Evolutionary conservation across 257 asterid species (phyloP), one percentile per base, ranked within the genome.

Genomic region (Solanum gracilifrons): DNA sequence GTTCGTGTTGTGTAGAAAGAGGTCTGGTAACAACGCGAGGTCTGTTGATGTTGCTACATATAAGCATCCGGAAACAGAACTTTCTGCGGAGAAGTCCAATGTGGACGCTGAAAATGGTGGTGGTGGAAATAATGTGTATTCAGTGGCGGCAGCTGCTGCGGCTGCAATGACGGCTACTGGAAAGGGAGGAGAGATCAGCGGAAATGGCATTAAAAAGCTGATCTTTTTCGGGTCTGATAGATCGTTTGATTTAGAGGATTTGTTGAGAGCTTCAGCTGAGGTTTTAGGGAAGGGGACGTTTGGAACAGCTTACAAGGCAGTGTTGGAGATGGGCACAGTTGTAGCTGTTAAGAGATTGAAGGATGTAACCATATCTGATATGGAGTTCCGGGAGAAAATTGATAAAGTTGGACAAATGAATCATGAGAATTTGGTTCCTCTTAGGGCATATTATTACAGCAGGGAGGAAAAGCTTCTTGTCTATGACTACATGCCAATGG

Each of bases 1-100:
- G 89, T 91, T 94, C 15, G 33, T 95, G 21, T 41, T 94, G 82
- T 95, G 97, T 68, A 93, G 96, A 88, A 96, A 94, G 89, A 89
- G 95, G 88, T 90, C 89, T 64, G 94, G 94, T 43, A 93, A 60
- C 48, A 94, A 92, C 33, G 89, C 92, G 4, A 88, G 95, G 88
- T 91, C 98, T 1, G 93, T 89, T 9, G 97, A 91, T 79, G 89
- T 91, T 23, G 92, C 89, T 43, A 89, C 93, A 16, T 86, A 92
- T 90, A 96, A 92, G 91, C 91, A 64, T 36, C 96, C 88, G 35
- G 98, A 93, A 73, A 91, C 84, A 32, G 97, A 91, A 16, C 43
- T 79, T 87, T 36, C 72, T 31, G 90, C 62, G 11, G 92, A 88
- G 55, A 95, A 95, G 90, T 89, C 92, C 1, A 87, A 80, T 84